Conservation (phyloP, 345 rosid species). For the Pseudoturritis turrita region DNA sequence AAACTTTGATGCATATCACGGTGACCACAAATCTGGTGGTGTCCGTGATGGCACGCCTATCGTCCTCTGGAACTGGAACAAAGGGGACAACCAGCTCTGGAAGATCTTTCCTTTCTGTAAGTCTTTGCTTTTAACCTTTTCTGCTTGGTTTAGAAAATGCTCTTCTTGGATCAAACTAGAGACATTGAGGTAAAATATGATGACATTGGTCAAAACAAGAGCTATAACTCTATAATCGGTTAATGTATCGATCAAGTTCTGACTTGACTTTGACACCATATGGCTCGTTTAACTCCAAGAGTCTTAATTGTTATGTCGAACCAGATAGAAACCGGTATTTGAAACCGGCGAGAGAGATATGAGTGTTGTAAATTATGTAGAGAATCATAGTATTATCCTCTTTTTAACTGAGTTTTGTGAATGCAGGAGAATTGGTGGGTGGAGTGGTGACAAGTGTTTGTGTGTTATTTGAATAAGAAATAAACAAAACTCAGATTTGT, state of each 20-base stretch:
- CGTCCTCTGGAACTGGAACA: conserved; percentile 80
- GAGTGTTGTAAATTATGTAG: not conserved
- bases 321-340: not conserved
- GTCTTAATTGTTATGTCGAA: not conserved
- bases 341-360: no score
- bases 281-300: not conserved
- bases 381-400: not conserved
- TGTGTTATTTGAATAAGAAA: conserved; percentile 22
- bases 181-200: not conserved
- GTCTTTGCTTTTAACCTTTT: conserved; percentile 21
- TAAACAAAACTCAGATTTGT: not conserved
- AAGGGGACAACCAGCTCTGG: conserved; percentile 89
- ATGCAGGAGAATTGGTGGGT: conserved; percentile 22
- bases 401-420: not conserved
- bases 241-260: not conserved
- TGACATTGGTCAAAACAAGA: not conserved
- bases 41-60: conserved; percentile 65
- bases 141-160: not conserved
- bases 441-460: not conserved
- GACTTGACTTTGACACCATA: not conserved
- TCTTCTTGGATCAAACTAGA: not conserved
- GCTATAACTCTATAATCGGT: not conserved
- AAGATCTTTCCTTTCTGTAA: conserved; percentile 68
- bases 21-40: conserved; percentile 65
- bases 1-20: conserved; percentile 78